Base-by-base conservation (phyloP, 129 eudicot species). In the Saussurea involucrata region DNA sequence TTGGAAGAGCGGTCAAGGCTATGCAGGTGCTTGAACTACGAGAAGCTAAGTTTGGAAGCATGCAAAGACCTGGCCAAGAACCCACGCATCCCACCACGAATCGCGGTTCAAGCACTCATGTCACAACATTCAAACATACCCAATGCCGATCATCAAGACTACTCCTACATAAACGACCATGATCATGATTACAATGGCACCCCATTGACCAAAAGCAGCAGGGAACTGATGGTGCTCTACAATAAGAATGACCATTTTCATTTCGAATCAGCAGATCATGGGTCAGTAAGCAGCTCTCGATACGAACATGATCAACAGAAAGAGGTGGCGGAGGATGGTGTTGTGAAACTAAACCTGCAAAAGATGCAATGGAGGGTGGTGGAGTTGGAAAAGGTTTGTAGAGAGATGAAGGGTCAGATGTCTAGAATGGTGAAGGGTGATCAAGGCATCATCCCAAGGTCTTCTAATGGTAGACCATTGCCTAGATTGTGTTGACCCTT, bases 11-110 rank as follows among this genome's bases (percentile, higher is more conserved):
- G 98, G 74, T 88, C 98, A 72, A 85, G 97, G 68, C 72, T 93
- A 82, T 93, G 98, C 60, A 81, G 95, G 69, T 93, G 98, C 55
- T 78, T 93, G 12, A 93, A 89, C 81, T 90, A 83, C 53, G 92
- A 89, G 72, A 93, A 93, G 83, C 90, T 93, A 63, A 87, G 90
- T 74, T 80, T 93, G 3, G 96, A 93, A 86, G 89, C 96, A 53
- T 93, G 97, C 88, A 93, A 93, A 73, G 97, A 93, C 74, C 86
- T 93, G 1, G 98, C 98, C 33, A 90, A 88, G 83, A 93, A 93
- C 84, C 96, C 97, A 0, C 80, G 91, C 76, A 90, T 88, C 61
- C 97, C 98, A 44, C 97, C 97, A 37, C 65, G 90, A 78, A 77
- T 90, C 1, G 88, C 98, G 8, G 82, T 93, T 29, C 87, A 90